These are phyloP conservation scores for Solanum gandarillasii DNA, from an alignment of 257 asterid genomes.

Conservation along the genomic window DNA sequence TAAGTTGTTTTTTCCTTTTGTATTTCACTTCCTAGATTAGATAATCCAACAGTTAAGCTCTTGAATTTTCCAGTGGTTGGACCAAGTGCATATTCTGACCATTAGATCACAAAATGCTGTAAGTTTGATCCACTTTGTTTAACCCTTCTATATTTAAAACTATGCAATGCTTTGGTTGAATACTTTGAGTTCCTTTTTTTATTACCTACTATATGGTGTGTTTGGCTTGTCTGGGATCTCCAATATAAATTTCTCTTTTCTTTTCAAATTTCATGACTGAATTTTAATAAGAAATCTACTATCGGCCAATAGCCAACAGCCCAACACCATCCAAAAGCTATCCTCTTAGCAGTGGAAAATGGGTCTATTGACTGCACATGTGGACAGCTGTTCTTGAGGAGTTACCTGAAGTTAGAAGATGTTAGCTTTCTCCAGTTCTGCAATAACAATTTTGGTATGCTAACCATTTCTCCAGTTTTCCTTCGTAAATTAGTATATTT, in stretches of 20 bases:
- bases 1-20: neutral
- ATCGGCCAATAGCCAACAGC: neutral
- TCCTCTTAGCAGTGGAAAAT: no score
- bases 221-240: neutral
- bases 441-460: neutral
- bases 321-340: neutral
- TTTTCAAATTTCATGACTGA: neutral
- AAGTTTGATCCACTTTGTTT: neutral
- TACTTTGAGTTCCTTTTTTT: neutral
- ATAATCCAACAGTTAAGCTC: neutral
- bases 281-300: neutral
- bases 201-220: neutral
- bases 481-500: neutral
- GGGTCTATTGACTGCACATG: neutral
- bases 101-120: neutral
- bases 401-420: neutral
- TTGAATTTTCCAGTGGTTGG: neutral
- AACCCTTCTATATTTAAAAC: neutral
- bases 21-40: neutral
- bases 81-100: neutral
- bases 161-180: neutral
- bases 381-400: neutral
- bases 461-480: neutral
- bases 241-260: neutral
- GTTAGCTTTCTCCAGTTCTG: no score